Evolutionary conservation across 2,329 filamentous ascomycete species (phyloP), one percentile per base, ranked within the genome.

Genomic region (Zasmidium citrigriseum): DNA sequence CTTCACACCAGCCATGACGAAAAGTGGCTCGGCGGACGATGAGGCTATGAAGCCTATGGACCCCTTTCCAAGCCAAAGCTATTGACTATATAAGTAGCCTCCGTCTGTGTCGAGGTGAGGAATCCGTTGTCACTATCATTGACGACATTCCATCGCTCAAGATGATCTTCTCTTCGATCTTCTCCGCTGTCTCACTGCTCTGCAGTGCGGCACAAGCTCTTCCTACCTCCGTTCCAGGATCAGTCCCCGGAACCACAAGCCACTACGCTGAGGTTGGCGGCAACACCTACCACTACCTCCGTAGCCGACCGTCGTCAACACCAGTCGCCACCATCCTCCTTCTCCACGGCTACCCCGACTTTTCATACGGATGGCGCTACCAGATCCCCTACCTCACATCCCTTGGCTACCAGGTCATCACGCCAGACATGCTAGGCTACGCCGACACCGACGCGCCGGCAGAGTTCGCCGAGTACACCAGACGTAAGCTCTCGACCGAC

Each of bases 361-460:
- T 93, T 20, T 83, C 85, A 11, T 87, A 91, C 70, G 91, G 89
- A 70, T 97, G 92, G 92, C 87, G 91, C 60, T 87, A 89, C 75
- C 91, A 96, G 75, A 88, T 96, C 55, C 91, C 91, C 0, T 76
- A 84, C 67, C 81, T 96, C 18, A 75, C 89, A 46, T 82, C 86
- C 7, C 79, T 89, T 58, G 87, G 87, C 23, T 83, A 91, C 64
- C 85, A 88, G 58, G 90, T 96, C 53, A 84, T 96, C 25, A 89
- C 85, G 11, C 90, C 90, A 0, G 90, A 96, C 75, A 87, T 91
- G 81, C 81, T 95, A 63, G 92, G 93, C 62, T 97, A 92, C 72
- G 90, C 89, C 18, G 83, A 85, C 57, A 93, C 89, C 25, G 88
- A 50, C 10, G 22, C 52, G 25, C 57, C 61, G 16, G 20, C 22